These are phyloP conservation scores for Phyllosticta capitalensis DNA, from an alignment of 2,329 filamentous ascomycete species.

Conservation along the genomic window DNA sequence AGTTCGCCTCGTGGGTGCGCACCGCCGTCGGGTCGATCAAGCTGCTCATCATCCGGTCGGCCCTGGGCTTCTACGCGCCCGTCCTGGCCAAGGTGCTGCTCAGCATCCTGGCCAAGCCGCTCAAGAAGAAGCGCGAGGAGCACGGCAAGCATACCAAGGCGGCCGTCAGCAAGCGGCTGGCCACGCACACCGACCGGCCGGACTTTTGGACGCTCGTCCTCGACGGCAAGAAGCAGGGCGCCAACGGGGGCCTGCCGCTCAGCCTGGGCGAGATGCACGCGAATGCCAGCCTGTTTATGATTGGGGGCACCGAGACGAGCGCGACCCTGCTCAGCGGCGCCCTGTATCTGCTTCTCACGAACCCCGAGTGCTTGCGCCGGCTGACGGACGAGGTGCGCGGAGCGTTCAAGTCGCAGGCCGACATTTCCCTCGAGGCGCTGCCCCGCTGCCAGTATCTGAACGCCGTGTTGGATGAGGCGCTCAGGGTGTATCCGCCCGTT, in stretches of 20 bases:
- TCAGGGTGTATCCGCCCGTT: slow-evolving; percentile 35
- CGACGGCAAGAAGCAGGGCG: slow-evolving; percentile 13
- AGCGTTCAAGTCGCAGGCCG: not conserved
- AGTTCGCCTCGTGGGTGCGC: slow-evolving; percentile 22
- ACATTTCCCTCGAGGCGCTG: not conserved
- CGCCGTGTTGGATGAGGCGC: slow-evolving; percentile 29
- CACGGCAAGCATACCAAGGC: not conserved
- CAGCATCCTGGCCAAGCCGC: not conserved
- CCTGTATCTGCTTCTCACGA: slow-evolving; percentile 25
- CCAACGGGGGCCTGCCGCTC: not conserved
- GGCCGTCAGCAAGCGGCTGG: not conserved
- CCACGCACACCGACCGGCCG: not conserved
- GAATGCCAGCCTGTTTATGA: slow-evolving; percentile 12
- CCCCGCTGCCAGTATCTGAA: not conserved
- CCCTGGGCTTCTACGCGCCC: not conserved
- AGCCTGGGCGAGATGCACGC: not conserved
- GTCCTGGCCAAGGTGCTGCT: not conserved
- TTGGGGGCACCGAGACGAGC: slow-evolving; percentile 34
- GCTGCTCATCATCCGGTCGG: not conserved
- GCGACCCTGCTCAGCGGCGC: slow-evolving; percentile 29
- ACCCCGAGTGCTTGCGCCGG: not conserved
- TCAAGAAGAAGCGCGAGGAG: not conserved
- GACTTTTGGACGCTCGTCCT: slow-evolving; percentile 3
- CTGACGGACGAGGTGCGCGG: slow-evolving; percentile 1
- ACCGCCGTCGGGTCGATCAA: slow-evolving; percentile 20